Conservation (phyloP, 371 early-diverging fungal genomes). For the Sporodiniella umbellata region DNA sequence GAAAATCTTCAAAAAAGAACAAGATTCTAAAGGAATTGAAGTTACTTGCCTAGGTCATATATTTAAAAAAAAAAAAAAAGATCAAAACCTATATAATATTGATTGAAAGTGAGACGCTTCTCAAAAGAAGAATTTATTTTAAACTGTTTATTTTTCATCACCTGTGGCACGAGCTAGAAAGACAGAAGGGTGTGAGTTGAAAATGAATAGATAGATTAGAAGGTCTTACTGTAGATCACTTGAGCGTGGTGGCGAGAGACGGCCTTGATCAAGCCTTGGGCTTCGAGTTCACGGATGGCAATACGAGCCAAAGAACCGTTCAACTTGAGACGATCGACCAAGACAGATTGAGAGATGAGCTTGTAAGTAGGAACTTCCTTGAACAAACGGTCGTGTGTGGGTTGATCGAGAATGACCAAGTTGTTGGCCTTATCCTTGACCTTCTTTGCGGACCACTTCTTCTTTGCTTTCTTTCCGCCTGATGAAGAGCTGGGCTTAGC, state of each 20-base stretch:
- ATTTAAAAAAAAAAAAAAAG: no score
- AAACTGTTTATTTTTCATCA: slow-evolving; percentile 43
- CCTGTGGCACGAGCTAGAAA: slow-evolving; percentile 41
- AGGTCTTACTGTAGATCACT: slow-evolving; percentile 87
- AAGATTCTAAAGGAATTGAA: no score
- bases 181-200: background rate
- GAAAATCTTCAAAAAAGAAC: no score
- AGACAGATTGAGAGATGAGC: slow-evolving; percentile 94
- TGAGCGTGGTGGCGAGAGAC: slow-evolving; percentile 89
- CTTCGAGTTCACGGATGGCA: slow-evolving; percentile 90
- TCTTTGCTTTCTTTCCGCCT: slow-evolving; percentile 89
- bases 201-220: background rate
- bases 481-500: slow-evolving; percentile 68
- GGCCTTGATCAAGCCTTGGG: slow-evolving; percentile 87
- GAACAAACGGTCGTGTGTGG: slow-evolving; percentile 88
- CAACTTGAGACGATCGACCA: slow-evolving; percentile 96
- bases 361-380: slow-evolving; percentile 99
- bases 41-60: no score
- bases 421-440: slow-evolving; percentile 97
- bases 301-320: slow-evolving; percentile 95
- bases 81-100: no score
- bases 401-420: slow-evolving; percentile 88
- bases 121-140: background rate
- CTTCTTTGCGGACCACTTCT: slow-evolving; percentile 97
- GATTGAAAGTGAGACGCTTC: no score